Evolutionary conservation across 2,329 filamentous ascomycete genomes (phyloP).

Genomic region (Aspergillus hiratsukae): DNA sequence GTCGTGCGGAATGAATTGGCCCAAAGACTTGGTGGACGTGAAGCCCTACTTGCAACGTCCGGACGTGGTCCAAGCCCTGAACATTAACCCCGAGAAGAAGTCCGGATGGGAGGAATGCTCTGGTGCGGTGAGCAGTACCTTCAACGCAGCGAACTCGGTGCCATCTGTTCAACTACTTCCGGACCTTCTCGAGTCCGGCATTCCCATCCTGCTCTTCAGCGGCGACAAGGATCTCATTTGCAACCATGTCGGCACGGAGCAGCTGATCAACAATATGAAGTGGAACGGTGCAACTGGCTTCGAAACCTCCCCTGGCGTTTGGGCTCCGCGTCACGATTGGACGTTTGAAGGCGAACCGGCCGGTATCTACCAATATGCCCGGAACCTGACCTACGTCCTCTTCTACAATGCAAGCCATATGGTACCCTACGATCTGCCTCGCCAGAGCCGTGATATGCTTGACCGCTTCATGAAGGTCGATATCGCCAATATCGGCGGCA

Average conservation of each 20-base stretch:
- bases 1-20: conserved; percentile 97
- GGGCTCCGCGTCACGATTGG: conserved; percentile 91
- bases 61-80: conserved; percentile 76
- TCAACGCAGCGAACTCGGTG: conserved; percentile 65
- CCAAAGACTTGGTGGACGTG: conserved; percentile 72
- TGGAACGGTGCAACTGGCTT: conserved; percentile 94
- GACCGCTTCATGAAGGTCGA: conserved; percentile 94
- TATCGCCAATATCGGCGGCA: conserved; percentile 79
- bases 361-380: conserved; percentile 89
- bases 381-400: conserved; percentile 91
- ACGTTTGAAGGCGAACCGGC: conserved; percentile 83
- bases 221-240: conserved; percentile 93
- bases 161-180: conserved; percentile 74
- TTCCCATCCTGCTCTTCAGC: conserved; percentile 83
- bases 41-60: conserved; percentile 76
- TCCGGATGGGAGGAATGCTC: conserved; percentile 92
- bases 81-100: conserved; percentile 75
- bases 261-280: conserved; percentile 80
- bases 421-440: conserved; percentile 91
- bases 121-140: conserved; percentile 68
- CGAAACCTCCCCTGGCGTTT: conserved; percentile 77
- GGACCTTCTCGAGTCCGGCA: conserved; percentile 63
- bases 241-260: conserved; percentile 92
- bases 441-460: conserved; percentile 88
- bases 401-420: conserved; percentile 97